Conservation (phyloP, 495 filamentous ascomycete species). For the Friedmanniomyces simplex region DNA sequence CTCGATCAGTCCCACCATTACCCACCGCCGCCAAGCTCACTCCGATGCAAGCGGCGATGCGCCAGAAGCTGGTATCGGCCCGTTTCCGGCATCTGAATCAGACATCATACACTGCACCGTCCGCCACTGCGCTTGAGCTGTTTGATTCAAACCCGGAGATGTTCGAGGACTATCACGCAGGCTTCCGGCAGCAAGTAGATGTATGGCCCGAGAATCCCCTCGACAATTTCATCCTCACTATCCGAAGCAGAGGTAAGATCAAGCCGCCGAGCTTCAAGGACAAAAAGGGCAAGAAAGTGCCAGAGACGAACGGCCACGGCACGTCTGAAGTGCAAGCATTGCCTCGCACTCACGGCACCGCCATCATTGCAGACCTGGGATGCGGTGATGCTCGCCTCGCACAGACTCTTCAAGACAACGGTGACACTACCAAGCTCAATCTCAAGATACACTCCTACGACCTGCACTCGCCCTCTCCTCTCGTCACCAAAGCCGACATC, state of each 20-base stretch:
- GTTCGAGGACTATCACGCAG: slow-evolving; percentile 88
- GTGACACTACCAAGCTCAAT: slow-evolving; percentile 47
- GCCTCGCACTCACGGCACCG: slow-evolving; percentile 38
- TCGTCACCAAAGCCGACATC: slow-evolving; percentile 82
- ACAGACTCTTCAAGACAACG: slow-evolving; percentile 40
- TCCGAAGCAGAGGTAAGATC: slow-evolving; percentile 48
- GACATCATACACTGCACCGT: slow-evolving; percentile 86
- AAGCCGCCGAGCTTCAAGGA: slow-evolving; percentile 27
- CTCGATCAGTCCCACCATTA: slow-evolving; percentile 27
- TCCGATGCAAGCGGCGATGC: slow-evolving; percentile 86
- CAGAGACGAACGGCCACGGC: not conserved
- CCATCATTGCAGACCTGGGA: slow-evolving; percentile 79
- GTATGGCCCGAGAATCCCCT: slow-evolving; percentile 96
- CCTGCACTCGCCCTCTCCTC: slow-evolving; percentile 37
- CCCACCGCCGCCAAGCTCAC: slow-evolving; percentile 53
- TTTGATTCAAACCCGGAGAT: slow-evolving; percentile 76
- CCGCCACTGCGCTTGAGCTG: slow-evolving; percentile 60
- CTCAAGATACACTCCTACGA: slow-evolving; percentile 60
- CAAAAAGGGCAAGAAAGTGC: not conserved
- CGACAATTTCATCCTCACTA: slow-evolving; percentile 60
- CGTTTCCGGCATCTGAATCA: slow-evolving; percentile 97
- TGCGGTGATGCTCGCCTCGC: slow-evolving; percentile 72
- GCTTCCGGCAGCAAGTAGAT: slow-evolving; percentile 87
- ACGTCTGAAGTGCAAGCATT: not conserved
- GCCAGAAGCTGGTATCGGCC: slow-evolving; percentile 79